Percentiles rank a stretch among this genome's conserved stretches.
Evolutionary conservation across 1,139 yeast species (phyloP).

Genomic region (Taiozyma sp.): DNA sequence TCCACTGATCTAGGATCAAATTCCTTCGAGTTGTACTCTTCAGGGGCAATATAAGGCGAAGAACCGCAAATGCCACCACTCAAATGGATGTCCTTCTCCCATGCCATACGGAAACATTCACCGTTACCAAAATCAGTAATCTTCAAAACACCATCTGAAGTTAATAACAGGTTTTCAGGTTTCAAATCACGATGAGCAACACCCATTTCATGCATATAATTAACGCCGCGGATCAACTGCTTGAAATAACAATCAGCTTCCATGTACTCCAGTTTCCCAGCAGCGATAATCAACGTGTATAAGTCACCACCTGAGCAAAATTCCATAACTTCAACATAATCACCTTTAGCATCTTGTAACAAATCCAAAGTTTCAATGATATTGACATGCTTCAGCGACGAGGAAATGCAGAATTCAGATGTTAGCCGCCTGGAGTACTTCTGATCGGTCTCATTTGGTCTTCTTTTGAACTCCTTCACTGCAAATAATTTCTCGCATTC

Average conservation of each 20-base stretch:
- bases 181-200: conserved; percentile 93
- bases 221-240: conserved; percentile 85
- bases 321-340: conserved; percentile 95
- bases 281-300: conserved; percentile 76
- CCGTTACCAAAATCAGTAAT: conserved; percentile 96
- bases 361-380: conserved; percentile 85
- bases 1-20: conserved; percentile 93
- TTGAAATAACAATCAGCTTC: conserved; percentile 97
- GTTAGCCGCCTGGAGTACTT: conserved; percentile 68
- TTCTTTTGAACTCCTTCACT: conserved; percentile 70
- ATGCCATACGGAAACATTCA: conserved; percentile 94
- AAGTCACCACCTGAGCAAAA: conserved; percentile 94
- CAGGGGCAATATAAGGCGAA: conserved; percentile 95
- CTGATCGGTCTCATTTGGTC: conserved; percentile 48
- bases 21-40: conserved; percentile 67
- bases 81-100: conserved; percentile 85
- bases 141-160: conserved; percentile 74
- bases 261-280: conserved; percentile 74
- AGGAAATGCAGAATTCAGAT: conserved; percentile 81
- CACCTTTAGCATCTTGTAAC: conserved; percentile 86
- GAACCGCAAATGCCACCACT: conserved; percentile 85
- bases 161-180: conserved; percentile 84
- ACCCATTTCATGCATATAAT: conserved; percentile 96
- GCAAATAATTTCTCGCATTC: conserved; percentile 45
- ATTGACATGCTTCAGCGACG: conserved; percentile 71